phyloP scores from a whole-genome alignment of 2,329 filamentous ascomycete genomes.

The Calonectria multiphialidica region DNA sequence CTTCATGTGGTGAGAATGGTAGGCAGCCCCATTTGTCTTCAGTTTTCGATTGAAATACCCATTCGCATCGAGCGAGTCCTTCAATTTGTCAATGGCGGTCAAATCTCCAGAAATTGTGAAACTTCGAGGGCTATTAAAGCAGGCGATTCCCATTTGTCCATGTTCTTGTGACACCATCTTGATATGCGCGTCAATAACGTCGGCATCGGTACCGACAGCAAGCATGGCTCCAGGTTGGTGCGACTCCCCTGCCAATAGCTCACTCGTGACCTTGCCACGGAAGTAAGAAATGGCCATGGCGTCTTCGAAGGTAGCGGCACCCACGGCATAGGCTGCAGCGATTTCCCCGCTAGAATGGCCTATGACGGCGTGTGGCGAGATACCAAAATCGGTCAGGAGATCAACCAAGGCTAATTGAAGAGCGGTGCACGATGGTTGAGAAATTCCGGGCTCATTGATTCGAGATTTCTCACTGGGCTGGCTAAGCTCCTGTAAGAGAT shows the following conservation, averaged over 20 bases:
- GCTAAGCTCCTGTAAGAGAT: neutral
- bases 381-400: neutral
- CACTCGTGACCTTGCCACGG: neutral
- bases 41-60: neutral
- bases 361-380: neutral
- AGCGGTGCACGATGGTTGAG: neutral
- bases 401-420: neutral
- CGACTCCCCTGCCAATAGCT: neutral
- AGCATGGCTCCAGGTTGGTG: neutral
- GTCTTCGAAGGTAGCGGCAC: neutral
- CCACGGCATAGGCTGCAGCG: neutral
- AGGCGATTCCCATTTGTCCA: neutral
- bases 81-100: neutral
- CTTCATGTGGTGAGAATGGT: neutral
- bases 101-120: neutral
- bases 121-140: neutral
- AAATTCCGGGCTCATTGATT: neutral
- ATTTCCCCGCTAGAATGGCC: neutral
- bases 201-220: neutral
- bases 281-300: neutral
- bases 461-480: neutral
- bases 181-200: neutral
- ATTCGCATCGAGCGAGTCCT: neutral
- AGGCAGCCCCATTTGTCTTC: neutral
- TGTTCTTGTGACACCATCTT: neutral